These are phyloP conservation scores for Solanum pinnatisectum DNA, from an alignment of 257 asterid genomes.

Conservation along the genomic window DNA sequence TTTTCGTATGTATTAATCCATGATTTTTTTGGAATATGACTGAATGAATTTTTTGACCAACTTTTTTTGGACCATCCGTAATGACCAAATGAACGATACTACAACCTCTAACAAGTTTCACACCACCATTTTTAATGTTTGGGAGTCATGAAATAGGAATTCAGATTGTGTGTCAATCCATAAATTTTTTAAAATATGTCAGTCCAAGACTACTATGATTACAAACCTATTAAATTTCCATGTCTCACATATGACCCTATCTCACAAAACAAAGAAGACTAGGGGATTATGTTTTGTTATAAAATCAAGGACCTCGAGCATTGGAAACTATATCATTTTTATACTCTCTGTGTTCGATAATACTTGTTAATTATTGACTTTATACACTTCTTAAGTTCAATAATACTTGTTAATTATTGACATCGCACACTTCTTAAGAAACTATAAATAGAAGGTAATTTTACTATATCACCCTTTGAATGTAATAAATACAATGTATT, in stretches of 20 bases:
- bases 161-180: not conserved
- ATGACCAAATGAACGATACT: not conserved
- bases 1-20: not conserved
- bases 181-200: not conserved
- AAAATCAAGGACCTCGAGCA: constrained; percentile 21
- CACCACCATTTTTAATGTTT: no score
- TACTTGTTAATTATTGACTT: no score
- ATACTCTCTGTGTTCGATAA: not conserved
- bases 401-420: not conserved
- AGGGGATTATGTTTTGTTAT: not conserved
- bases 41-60: not conserved
- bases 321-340: constrained; percentile 14
- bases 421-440: not conserved
- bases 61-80: no score
- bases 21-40: no score
- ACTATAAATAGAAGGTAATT: no score
- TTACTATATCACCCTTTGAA: not conserved
- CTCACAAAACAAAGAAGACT: not conserved
- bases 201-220: not conserved
- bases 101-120: no score
- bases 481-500: no score
- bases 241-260: not conserved
- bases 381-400: no score
- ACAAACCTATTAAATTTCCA: not conserved
- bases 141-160: no score